Base-by-base conservation (phyloP, 106 monocot species). In the Hemerocallis citrina region DNA sequence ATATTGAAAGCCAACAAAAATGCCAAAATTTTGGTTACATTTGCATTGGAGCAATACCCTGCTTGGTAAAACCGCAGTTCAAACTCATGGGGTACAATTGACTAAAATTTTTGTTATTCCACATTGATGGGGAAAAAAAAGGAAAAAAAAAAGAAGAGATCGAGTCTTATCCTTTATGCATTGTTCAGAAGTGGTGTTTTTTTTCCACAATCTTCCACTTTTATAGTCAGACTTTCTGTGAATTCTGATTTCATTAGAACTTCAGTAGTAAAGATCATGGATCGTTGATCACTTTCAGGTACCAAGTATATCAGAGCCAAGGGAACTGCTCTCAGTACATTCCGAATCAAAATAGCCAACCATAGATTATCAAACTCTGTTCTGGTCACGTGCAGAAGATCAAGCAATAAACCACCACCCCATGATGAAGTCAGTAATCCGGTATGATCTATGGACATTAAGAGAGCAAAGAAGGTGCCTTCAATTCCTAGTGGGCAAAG, bases 401-500 rank as follows among this genome's bases (percentile, higher is more conserved):
- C 73, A 40, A 94, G 75, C 17, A 86, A 61, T 4, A 89, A 59
- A 7, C 89, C 89, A 12, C 94, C 94, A 1, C 61, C 58, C 82
- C 82, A 89, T 21, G 79, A 78, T 0, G 94, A 85, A 12, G 73
- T 66, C 7, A 95, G 75, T 65, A 74, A 10, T 5, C 86, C 89
- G 16, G 46, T 41, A 30, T 84, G 72, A 52, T 89, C 89, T 17
- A 95, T 83, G 11, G 83, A 86, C 94, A 95, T 95, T n/a, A 95
- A 66, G 51, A 95, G 45, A 0, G 94, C 94, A 61, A 86, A 95
- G 48, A 95, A 95, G 1, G 89, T 86, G 12, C 94, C 94, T 64
- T 95, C 94, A 0, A 95, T 78, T 17, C 94, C 94, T 7, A 38
- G 27, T 0, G 94, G 94, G 58, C 94, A 95, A 28, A 95, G 83